Evolutionary conservation across 495 filamentous ascomycete genomes (phyloP).

Genomic region (Penicillium goetzii): DNA sequence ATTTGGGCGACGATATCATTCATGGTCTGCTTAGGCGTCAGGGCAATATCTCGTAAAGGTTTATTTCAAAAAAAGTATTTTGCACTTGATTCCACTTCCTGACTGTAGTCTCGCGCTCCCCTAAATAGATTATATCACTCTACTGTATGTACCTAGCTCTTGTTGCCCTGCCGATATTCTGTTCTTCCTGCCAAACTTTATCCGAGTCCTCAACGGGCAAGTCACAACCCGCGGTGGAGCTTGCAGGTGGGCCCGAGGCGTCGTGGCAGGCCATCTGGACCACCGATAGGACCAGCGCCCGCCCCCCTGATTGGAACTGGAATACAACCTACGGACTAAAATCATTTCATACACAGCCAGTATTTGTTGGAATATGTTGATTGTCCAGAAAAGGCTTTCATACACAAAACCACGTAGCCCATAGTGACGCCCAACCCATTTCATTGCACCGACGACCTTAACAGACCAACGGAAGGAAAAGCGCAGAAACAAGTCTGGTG

Average conservation of each 20-base stretch:
- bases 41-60: slow-evolving; percentile 36
- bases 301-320: background rate
- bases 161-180: background rate
- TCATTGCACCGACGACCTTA: slow-evolving; percentile 31
- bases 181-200: background rate
- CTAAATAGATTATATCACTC: background rate
- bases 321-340: background rate
- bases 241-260: slow-evolving; percentile 28
- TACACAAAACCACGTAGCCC: slow-evolving; percentile 29
- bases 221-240: slow-evolving; percentile 24
- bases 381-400: slow-evolving; percentile 28
- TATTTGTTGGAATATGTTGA: slow-evolving; percentile 23
- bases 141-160: background rate
- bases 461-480: slow-evolving; percentile 23
- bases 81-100: slow-evolving; percentile 19
- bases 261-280: slow-evolving; percentile 18
- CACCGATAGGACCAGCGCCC: slow-evolving; percentile 9
- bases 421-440: slow-evolving; percentile 33
- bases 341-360: background rate
- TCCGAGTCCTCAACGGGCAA: slow-evolving; percentile 11
- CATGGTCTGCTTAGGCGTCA: slow-evolving; percentile 48
- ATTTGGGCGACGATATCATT: slow-evolving; percentile 45
- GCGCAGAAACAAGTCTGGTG: slow-evolving; percentile 27
- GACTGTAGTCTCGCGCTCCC: slow-evolving; percentile 18
- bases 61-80: slow-evolving; percentile 33